Base-by-base conservation (phyloP, 768 basidiomycete species). In the Gautieria morchelliformis region DNA sequence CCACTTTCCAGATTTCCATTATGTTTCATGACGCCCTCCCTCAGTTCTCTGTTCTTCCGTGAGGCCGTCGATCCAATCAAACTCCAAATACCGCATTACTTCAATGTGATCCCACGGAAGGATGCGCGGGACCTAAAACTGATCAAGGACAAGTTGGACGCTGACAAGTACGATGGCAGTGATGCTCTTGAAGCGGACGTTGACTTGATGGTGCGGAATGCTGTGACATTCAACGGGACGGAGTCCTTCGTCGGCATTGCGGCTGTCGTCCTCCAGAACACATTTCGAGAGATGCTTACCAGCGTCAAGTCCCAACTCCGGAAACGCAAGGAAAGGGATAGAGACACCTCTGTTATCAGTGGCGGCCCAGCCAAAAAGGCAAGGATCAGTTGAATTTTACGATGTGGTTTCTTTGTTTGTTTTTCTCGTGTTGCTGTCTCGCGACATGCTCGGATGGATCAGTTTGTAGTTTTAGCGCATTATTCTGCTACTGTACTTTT, bases 51-150 rank as follows among this genome's bases (percentile, higher is more conserved):
- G 44, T 64, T 92, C 17, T 92, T 89, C 72, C 83, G 81, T 49
- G 84, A 86, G 56, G 85, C 89, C 42, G 92, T 97, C n/a, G 93
- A 97, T 69, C 93, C 94, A 3, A 78, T 89, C 19, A 70, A 76
- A 3, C 73, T 94, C 35, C 82, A 80, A 5, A 90, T 97, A 52
- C 95, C 94, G 7, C 82, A 84, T 9, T 98, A 98, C 67, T 87
- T 85, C 68, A 83, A 93, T 35, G 72, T 94, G 56, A 89, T 98
- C 62, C 84, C 87, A 5, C 79, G 76, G 60, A 90, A 88, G 66
- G 83, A 94, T 61, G 90, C 91, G 3, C 83, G 95, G 45, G 95
- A 98, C 70, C 73, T 98, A 55, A 72, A 75, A 60, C 86, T 85
- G 51, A 94, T 98, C 64, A 80, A 85, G 60, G 76, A 77, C 64